Evolutionary conservation across 2,329 filamentous ascomycete species (phyloP), one percentile per base, ranked within the genome.

Genomic region (Tolypocladium sp.): DNA sequence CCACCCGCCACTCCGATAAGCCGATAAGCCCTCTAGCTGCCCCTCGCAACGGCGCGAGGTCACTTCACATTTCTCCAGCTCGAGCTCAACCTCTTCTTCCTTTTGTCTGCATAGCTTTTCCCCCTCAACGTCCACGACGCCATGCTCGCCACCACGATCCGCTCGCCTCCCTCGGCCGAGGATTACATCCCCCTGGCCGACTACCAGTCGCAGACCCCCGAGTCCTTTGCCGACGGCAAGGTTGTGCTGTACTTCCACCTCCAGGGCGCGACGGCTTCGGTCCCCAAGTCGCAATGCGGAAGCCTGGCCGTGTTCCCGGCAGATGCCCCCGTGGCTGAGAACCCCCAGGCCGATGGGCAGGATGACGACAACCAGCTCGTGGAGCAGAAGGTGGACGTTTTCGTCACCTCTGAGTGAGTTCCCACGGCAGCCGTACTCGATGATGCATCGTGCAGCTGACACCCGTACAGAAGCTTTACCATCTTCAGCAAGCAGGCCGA

Each of bases 201-300:
- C 61, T 89, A 91, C 69, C 83, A 91, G 70, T 78, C 85, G 57
- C 84, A 86, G 67, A 93, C 90, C 1, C 90, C 90, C 1, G 78
- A 79, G 60, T 87, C 83, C 49, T 93, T 92, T 74, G 87, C 86
- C 66, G 83, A 81, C 65, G 84, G 83, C 35, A 90, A 88, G 68
- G 85, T 89, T 1, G 81, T 92, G 51, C 80, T 92, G 4, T 84
- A 92, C 73, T 83, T 82, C 64, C 83, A 87, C 66, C 78, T 81
- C 44, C 65, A 76, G 15, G 76, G 77, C 60, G 79, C 84, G 58
- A 85, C 82, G 44, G 82, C 87, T 3, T 81, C 82, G 67, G 75
- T 87, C 25, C 77, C 82, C 33, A 76, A 74, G 41, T 76, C 79
- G 46, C 82, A 88, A 65, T 73, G 79, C 30, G 78, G 79, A 44